These are phyloP conservation scores for Exobasidium rhododendri DNA, from an alignment of 1,284 basidiomycete species.

Conservation along the genomic window DNA sequence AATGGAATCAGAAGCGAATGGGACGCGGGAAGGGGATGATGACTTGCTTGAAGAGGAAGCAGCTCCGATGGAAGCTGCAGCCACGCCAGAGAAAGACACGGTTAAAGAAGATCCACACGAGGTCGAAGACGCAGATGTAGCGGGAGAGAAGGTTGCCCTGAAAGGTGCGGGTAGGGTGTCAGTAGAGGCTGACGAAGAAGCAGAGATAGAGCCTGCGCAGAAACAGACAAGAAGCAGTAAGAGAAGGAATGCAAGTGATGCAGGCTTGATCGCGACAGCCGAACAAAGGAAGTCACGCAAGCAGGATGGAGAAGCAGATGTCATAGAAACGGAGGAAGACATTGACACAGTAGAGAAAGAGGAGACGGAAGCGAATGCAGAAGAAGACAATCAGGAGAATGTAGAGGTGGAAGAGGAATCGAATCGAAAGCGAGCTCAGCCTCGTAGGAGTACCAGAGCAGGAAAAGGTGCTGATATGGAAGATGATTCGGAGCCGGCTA, in stretches of 20 bases:
- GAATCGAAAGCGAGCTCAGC: background rate
- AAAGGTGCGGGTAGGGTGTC: background rate
- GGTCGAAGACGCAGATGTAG: slow-evolving; percentile 1
- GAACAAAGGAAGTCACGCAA: background rate
- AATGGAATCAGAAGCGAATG: background rate
- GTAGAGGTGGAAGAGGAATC: background rate
- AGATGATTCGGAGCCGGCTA: background rate
- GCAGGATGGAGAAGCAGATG: background rate
- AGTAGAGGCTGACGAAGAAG: background rate
- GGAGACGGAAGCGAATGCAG: background rate
- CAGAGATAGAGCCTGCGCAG: slow-evolving; percentile 3
- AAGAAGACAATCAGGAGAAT: slow-evolving; percentile 1
- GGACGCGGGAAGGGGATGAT: background rate
- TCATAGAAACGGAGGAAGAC: background rate
- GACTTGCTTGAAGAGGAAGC: background rate
- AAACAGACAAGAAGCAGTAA: background rate
- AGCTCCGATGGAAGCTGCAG: background rate
- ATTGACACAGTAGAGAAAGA: background rate
- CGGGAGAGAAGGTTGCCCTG: background rate
- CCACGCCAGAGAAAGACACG: slow-evolving; percentile 12
- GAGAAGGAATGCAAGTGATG: background rate
- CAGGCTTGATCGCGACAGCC: background rate
- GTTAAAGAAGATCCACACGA: slow-evolving; percentile 6
- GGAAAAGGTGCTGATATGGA: background rate
- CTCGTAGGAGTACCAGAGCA: slow-evolving; percentile 7